phyloP scores from a whole-genome alignment of 2,329 filamentous ascomycete genomes.

The Neonectria magnoliae region DNA sequence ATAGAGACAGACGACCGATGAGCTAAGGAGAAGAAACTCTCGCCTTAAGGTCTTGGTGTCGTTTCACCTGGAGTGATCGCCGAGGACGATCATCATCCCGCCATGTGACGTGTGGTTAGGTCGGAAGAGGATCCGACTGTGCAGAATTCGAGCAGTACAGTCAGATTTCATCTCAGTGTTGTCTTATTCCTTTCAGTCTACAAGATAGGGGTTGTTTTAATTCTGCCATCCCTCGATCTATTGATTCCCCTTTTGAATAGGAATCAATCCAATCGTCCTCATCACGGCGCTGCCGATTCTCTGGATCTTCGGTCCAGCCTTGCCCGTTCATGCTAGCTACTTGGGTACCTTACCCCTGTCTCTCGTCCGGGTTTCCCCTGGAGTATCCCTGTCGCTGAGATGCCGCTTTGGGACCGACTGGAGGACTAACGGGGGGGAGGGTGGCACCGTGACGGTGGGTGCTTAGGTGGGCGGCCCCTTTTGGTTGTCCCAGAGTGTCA shows the following conservation, averaged over 20 bases:
- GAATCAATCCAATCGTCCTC: neutral
- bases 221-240: neutral
- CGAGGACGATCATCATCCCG: conserved; percentile 16
- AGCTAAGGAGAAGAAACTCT: neutral
- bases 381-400: neutral
- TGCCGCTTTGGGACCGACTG: neutral
- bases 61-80: conserved; percentile 18
- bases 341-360: neutral
- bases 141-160: neutral
- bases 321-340: neutral
- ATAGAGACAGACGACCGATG: neutral
- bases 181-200: neutral
- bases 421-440: neutral
- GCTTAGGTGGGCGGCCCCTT: neutral
- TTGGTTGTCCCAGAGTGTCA: neutral
- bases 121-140: neutral
- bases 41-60: conserved; percentile 2
- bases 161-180: neutral
- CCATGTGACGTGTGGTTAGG: conserved; percentile 6
- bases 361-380: neutral
- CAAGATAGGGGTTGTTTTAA: neutral
- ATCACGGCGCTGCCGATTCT: neutral
- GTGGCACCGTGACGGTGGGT: neutral
- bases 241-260: neutral
- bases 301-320: neutral